A percentile compares a stretch with the other conserved stretches of the same genome.
These are phyloP conservation scores for Rhynchosporium agropyri DNA, from an alignment of 2,329 filamentous ascomycete species.

Conservation along the genomic window DNA sequence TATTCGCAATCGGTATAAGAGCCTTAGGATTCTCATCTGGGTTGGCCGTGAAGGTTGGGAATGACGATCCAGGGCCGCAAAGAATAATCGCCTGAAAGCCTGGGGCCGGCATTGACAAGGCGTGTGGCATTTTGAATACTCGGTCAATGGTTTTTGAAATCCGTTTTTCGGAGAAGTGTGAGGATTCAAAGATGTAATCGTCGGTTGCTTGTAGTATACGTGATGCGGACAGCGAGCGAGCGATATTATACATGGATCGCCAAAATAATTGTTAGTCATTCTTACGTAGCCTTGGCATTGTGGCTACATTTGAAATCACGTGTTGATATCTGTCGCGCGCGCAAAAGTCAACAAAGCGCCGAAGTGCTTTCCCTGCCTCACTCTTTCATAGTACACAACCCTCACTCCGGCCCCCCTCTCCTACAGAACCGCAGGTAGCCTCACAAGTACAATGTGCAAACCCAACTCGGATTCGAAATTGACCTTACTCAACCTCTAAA, in stretches of 20 bases:
- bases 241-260: conserved; percentile 21
- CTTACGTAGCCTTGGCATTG: background rate
- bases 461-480: conserved; percentile 23
- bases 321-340: conserved; percentile 23
- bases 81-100: conserved; percentile 83
- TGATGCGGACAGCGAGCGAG: background rate
- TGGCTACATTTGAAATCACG: conserved; percentile 22
- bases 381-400: conserved; percentile 29
- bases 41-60: conserved; percentile 80
- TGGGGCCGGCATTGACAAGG: conserved; percentile 69
- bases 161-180: background rate
- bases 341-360: conserved; percentile 28
- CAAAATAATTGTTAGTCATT: conserved; percentile 29
- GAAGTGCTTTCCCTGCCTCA: conserved; percentile 32
- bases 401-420: conserved; percentile 16
- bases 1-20: conserved; percentile 78
- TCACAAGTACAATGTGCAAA: conserved; percentile 32
- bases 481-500: conserved; percentile 43
- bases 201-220: background rate
- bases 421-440: conserved; percentile 21
- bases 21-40: conserved; percentile 82
- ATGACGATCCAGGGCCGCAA: conserved; percentile 79
- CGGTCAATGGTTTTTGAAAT: no score
- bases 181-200: background rate
- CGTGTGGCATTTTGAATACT: conserved; percentile 67